Evolutionary conservation across 73 alveolate species (phyloP), one percentile per base, ranked within the genome.

Genomic region (Paramecium biaurelia): DNA sequence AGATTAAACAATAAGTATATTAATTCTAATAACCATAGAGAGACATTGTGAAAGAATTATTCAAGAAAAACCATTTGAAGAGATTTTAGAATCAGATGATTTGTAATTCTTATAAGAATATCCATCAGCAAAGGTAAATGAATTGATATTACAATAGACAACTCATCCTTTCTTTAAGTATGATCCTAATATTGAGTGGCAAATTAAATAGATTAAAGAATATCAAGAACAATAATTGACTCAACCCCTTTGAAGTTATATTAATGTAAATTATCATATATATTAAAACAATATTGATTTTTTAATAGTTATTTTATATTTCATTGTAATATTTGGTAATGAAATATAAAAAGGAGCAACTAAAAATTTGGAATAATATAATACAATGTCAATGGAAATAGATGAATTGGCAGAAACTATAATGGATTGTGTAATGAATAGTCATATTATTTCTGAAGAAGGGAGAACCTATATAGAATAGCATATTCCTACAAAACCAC

Each of bases 351-450:
- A 14, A 53, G 23, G 1, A n/a, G 3, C 58, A 14, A 53, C 14
- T 3, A 53, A 53, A 18, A 18, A n/a, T 53, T 53, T n/a, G 68
- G 68, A n/a, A 53, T 53, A 53, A n/a, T 15, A 5, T 11, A 5
- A 18, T 3, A 18, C 0, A 53, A 53, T 53, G 68, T 67, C 84
- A 23, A 72, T 38, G 56, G 90, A 79, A 24, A 79, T 79, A 23
- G 90, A 79, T 45, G 90, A 79, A 47, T 10, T 47, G 8, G 90
- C 90, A 14, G 90, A 79, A 79, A 41, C 90, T 10, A 79, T 79
- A 9, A 43, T 79, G 74, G 90, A 79, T 34, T 79, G 90, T 47
- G 56, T 79, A 3, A 79, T 79, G 90, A 79, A 79, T 23, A 79
- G 74, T 42, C 90, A 79, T 79, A 24, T 43, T 10, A 79, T 79